Conservation (phyloP, 805 yeast species). For the Candida rishiriensis region DNA sequence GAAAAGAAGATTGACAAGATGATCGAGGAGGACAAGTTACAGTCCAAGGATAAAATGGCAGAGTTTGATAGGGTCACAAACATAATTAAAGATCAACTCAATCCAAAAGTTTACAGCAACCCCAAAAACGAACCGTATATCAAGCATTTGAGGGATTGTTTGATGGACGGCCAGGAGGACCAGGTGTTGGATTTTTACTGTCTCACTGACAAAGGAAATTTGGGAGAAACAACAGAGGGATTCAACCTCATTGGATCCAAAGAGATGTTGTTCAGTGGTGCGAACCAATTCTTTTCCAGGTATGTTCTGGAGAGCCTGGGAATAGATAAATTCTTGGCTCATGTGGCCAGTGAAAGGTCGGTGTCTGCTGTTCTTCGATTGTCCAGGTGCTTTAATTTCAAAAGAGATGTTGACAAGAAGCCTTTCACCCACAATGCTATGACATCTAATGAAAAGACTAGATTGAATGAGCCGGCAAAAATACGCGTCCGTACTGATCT, state of each 20-base stretch:
- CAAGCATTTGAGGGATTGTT: conserved; percentile 6
- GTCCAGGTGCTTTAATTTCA: no score
- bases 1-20: conserved; percentile 17
- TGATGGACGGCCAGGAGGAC: conserved; percentile 8
- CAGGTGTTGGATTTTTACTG: conserved; percentile 13
- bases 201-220: conserved; percentile 6
- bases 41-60: conserved; percentile 2
- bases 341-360: neutral
- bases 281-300: neutral
- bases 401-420: no score
- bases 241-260: conserved; percentile 1
- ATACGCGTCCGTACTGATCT: neutral
- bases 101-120: conserved; percentile 3
- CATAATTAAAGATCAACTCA: conserved; percentile 4
- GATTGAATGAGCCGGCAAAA: no score
- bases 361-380: no score
- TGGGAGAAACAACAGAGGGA: neutral
- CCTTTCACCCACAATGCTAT: no score
- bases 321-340: conserved; percentile 1
- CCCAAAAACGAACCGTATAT: conserved; percentile 9
- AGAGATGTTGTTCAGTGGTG: conserved; percentile 1
- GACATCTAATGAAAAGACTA: no score
- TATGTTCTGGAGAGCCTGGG: no score
- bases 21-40: conserved; percentile 9
- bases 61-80: conserved; percentile 4